Evolutionary conservation across 257 asterid species (phyloP).

Genomic region (Solanum sejunctum): DNA sequence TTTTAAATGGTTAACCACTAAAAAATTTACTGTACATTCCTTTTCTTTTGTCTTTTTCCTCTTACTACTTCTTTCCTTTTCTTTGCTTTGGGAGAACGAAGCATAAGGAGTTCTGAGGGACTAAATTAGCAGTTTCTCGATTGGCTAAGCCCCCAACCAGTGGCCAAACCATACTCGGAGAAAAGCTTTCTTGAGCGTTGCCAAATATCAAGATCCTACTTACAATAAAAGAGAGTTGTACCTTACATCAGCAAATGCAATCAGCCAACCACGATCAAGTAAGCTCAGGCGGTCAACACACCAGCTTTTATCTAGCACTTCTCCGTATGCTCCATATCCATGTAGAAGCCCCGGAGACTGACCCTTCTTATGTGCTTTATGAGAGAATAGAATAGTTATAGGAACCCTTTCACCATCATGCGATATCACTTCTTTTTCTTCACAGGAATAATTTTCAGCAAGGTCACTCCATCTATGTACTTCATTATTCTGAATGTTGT

Average conservation of each 20-base stretch:
- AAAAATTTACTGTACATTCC: neutral
- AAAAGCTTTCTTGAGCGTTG: neutral
- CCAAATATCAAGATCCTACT: neutral
- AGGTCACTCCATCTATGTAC: slow-evolving; percentile 30
- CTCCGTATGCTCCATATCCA: slow-evolving; percentile 92
- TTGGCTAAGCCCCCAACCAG: neutral
- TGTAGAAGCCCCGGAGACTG: slow-evolving; percentile 80
- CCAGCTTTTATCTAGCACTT: slow-evolving; percentile 80
- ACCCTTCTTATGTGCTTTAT: slow-evolving; percentile 36
- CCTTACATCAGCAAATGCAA: slow-evolving; percentile 96
- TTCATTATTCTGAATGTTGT: slow-evolving; percentile 8
- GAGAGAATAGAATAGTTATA: slow-evolving; percentile 56
- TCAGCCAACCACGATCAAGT: slow-evolving; percentile 88
- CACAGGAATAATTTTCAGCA: slow-evolving; percentile 46
- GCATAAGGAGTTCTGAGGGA: neutral
- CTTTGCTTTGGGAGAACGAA: neutral
- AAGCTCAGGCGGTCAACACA: slow-evolving; percentile 73
- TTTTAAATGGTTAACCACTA: neutral
- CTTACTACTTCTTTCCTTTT: neutral
- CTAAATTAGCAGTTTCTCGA: neutral
- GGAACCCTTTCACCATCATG: slow-evolving; percentile 71
- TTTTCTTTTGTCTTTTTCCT: neutral
- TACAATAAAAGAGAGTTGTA: slow-evolving; percentile 2
- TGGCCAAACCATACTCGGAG: neutral
- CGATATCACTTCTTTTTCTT: slow-evolving; percentile 54